These are phyloP conservation scores for Sclerotinia nivalis DNA, from an alignment of 2,329 filamentous ascomycete species.

Conservation along the genomic window DNA sequence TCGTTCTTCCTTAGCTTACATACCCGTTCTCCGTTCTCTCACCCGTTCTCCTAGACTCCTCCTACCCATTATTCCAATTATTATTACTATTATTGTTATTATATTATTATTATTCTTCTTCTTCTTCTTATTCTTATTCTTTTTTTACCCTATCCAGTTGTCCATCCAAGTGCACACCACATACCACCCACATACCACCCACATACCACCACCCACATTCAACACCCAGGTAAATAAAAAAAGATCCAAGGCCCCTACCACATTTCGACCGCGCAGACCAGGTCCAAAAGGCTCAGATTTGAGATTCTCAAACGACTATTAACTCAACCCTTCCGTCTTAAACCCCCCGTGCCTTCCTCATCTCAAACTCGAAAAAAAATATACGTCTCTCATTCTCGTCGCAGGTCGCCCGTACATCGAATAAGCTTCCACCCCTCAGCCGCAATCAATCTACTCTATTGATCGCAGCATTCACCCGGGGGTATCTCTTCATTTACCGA, in stretches of 20 bases:
- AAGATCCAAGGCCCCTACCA: slow-evolving; percentile 15
- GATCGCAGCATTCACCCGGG: slow-evolving; percentile 9
- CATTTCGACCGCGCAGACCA: slow-evolving; percentile 11
- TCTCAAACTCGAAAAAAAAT: slow-evolving; percentile 20
- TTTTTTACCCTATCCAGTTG: background rate
- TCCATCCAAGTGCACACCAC: background rate
- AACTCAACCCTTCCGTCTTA: slow-evolving; percentile 17
- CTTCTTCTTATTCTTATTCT: no score
- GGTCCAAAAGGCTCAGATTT: slow-evolving; percentile 17
- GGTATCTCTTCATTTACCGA: background rate
- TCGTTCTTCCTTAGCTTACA: slow-evolving; percentile 10
- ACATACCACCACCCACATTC: background rate
- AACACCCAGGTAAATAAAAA: background rate
- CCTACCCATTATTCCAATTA: background rate
- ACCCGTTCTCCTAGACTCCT: background rate
- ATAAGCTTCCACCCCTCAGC: slow-evolving; percentile 3
- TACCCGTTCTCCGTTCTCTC: background rate
- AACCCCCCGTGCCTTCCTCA: slow-evolving; percentile 18
- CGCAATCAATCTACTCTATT: background rate
- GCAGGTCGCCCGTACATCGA: slow-evolving; percentile 22
- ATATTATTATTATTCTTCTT: background rate
- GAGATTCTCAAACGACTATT: slow-evolving; percentile 21
- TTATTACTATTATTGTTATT: background rate
- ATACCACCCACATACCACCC: background rate
- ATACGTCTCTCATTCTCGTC: slow-evolving; percentile 25